Evolutionary conservation across 106 monocot species (phyloP).

Genomic region (Dendrobium huoshanense): DNA sequence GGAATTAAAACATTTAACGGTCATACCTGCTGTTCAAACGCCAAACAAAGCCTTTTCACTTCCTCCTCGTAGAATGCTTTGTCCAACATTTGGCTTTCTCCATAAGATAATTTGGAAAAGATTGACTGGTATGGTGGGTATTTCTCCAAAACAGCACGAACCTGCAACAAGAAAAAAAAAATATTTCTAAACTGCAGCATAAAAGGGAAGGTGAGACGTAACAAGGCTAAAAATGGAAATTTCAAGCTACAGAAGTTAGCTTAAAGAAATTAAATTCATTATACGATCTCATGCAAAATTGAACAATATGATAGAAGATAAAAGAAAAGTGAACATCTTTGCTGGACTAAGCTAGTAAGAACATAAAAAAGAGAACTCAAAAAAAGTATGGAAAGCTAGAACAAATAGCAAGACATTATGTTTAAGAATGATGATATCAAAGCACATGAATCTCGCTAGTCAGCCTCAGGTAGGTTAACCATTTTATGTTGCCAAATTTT

Average conservation of each 20-base stretch:
- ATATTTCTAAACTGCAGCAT: neutral
- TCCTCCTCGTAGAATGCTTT: conserved; percentile 99
- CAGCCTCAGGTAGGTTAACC: neutral
- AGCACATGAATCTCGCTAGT: neutral
- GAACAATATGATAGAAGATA: neutral
- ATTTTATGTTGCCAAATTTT: neutral
- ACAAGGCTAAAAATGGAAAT: neutral
- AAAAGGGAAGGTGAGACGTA: neutral
- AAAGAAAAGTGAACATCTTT: neutral
- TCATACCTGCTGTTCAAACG: conserved; percentile 94
- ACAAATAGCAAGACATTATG: neutral
- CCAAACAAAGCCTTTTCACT: conserved; percentile 83
- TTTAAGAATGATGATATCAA: neutral
- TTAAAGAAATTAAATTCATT: neutral
- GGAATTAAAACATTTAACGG: neutral
- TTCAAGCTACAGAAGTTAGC: neutral
- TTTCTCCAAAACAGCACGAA: conserved; percentile 87
- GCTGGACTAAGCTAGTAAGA: neutral
- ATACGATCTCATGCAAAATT: neutral
- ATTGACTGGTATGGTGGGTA: conserved; percentile 92
- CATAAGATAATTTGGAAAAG: conserved; percentile 82
- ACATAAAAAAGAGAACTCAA: neutral
- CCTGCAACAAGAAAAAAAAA: conserved; percentile 35
- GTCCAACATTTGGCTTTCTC: conserved; percentile 94
- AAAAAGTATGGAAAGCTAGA: neutral